Base-by-base conservation (phyloP, 257 asterid genomes). In the Anisodus tanguticus region DNA sequence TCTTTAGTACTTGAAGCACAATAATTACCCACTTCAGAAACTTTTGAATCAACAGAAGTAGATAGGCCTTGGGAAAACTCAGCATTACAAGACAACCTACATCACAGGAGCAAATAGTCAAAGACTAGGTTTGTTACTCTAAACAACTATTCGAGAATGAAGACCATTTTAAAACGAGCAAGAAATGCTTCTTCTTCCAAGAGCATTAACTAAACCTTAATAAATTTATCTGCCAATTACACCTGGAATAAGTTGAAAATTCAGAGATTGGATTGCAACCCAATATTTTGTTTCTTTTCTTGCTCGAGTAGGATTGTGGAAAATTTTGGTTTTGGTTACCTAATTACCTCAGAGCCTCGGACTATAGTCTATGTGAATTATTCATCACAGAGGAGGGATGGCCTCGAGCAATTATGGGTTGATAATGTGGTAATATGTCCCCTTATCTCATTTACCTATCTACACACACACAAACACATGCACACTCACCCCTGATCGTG, bases 41-140 rank as follows among this genome's bases (percentile, higher is more conserved):
- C 15, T 81, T 89, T 86, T 85, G 83, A 86, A 89, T 83, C 90
- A 80, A 78, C 84, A 7, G 85, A 84, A 47, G 82, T 76, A 84
- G 87, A 86, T 45, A 80, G 87, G 78, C 70, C 58, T 82, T 83
- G 83, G 82, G 71, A 71, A 81, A 68, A 80, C 85, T 86, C 85
- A 45, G 39, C 84, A 49, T 68, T 78, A 77, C 63, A 53, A 77
- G 31, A 77, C 15, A 77, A 53, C 64, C 82, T 77, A 77, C 82
- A 77, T 53, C 64, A 77, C 49, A 31, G 41, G 64, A 77, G 64
- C 15, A 31, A 77, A 76, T 22, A 51, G 64, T 53, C 49, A 77
- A 77, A 53, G 47, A 22, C 81, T 53, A 4, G 15, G 9, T 15
- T 31, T 51, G 15, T 54, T 3, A 53, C 15, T 77, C 64, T 2